Conservation (phyloP, 257 asterid species). For the Prunella vulgaris region DNA sequence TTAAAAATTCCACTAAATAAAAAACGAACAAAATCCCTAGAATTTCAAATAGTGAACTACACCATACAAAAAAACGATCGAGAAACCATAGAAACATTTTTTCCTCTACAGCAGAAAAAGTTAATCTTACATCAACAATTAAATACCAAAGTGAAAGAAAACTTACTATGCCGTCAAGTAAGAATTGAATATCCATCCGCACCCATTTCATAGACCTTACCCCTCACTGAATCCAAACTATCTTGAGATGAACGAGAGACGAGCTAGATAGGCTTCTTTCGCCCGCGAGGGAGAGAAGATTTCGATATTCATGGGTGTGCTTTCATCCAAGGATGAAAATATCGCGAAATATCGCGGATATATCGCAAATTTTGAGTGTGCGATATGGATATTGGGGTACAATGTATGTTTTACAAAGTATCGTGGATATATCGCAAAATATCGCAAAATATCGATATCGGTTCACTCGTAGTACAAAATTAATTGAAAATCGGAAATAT, state of each 20-base stretch:
- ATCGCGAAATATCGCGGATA: too few relatives aligned
- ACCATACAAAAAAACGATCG: neutral
- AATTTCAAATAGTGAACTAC: neutral
- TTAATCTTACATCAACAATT: neutral
- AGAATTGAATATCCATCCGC: conserved; percentile 84
- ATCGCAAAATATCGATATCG: too few relatives aligned
- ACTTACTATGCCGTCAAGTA: conserved; percentile 53
- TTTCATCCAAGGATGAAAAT: too few relatives aligned
- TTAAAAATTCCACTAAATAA: too few relatives aligned
- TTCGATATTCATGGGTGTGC: too few relatives aligned
- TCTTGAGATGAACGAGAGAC: neutral
- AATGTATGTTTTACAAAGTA: too few relatives aligned
- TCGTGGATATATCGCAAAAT: too few relatives aligned
- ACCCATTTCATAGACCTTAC: conserved; percentile 48
- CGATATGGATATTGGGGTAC: too few relatives aligned
- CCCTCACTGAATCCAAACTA: conserved; percentile 18
- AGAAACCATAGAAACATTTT: neutral
- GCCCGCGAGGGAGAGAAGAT: too few relatives aligned
- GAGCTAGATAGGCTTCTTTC: neutral
- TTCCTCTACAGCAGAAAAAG: neutral
- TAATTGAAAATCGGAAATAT: too few relatives aligned
- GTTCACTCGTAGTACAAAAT: too few relatives aligned
- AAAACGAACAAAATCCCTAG: neutral
- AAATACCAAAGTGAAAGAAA: neutral
- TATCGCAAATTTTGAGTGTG: too few relatives aligned